Conservation (phyloP, 2,329 filamentous ascomycete genomes). For the Microdochium trichocladiopsis region DNA sequence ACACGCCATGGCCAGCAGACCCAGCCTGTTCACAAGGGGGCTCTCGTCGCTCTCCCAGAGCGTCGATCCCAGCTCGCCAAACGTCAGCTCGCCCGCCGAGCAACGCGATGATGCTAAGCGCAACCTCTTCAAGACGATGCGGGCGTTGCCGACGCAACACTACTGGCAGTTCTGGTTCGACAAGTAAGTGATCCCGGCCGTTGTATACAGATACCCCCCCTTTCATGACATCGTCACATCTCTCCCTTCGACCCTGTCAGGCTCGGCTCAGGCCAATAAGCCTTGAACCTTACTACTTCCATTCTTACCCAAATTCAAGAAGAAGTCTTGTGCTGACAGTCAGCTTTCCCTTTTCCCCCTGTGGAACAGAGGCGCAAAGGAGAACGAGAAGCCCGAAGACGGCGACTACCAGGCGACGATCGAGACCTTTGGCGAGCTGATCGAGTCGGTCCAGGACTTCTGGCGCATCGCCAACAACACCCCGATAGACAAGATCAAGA, state of each 20-base stretch:
- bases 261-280: too few species aligned
- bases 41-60: conserved; percentile 56
- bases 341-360: not conserved
- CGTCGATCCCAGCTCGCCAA: conserved; percentile 50
- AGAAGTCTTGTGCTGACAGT: too few species aligned
- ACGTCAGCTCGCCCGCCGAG: conserved; percentile 61
- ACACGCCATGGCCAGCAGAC: conserved; percentile 45
- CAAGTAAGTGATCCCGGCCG: conserved; percentile 29
- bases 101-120: conserved; percentile 74
- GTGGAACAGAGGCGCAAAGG: conserved; percentile 32
- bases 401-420: conserved; percentile 45
- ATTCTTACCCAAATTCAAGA: too few species aligned
- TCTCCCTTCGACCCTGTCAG: too few species aligned
- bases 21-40: conserved; percentile 54
- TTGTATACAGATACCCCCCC: too few species aligned
- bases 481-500: conserved; percentile 66
- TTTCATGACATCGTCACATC: too few species aligned
- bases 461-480: conserved; percentile 80
- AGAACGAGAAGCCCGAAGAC: conserved; percentile 31
- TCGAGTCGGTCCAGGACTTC: conserved; percentile 80
- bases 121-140: conserved; percentile 70
- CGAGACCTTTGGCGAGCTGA: conserved; percentile 55
- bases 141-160: conserved; percentile 69
- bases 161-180: conserved; percentile 72
- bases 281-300: too few species aligned